A percentile compares a stretch with the other conserved stretches of the same genome.
phyloP scores from a whole-genome alignment of 2,329 filamentous ascomycete species.

The Arthroderma uncinatum region DNA sequence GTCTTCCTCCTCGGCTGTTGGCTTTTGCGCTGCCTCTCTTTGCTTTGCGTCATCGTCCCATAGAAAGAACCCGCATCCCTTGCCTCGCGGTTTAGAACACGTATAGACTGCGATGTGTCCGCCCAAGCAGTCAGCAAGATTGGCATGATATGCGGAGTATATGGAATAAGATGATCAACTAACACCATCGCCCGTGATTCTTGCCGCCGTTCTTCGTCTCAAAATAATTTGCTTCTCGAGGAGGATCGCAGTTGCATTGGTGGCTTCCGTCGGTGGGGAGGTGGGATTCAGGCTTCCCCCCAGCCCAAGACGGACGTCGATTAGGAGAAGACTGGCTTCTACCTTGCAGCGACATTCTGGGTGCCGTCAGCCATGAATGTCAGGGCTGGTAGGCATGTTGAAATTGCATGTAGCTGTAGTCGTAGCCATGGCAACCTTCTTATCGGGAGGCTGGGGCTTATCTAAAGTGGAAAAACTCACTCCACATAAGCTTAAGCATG shows the following conservation, averaged over 20 bases:
- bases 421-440: neutral
- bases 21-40: slow-evolving; percentile 41
- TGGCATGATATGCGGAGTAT: neutral
- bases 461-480: neutral
- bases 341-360: neutral
- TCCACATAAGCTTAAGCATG: neutral
- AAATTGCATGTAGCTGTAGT: neutral
- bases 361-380: neutral
- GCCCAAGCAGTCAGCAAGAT: neutral
- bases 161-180: slow-evolving; percentile 11
- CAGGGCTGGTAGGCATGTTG: neutral
- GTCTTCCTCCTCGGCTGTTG: slow-evolving; percentile 19
- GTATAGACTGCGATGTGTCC: slow-evolving; percentile 44
- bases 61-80: slow-evolving; percentile 49
- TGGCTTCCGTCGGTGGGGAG: slow-evolving; percentile 37
- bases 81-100: slow-evolving; percentile 41
- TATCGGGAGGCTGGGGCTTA: neutral
- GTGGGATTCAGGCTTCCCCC: slow-evolving; percentile 13
- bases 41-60: slow-evolving; percentile 49
- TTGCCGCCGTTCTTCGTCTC: slow-evolving; percentile 46
- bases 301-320: neutral
- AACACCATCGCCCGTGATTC: slow-evolving; percentile 47
- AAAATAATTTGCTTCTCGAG: slow-evolving; percentile 44
- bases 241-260: slow-evolving; percentile 47
- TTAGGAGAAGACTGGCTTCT: neutral